These are phyloP conservation scores for Geosmithia flava DNA, from an alignment of 2,329 filamentous ascomycete genomes.

Conservation along the genomic window DNA sequence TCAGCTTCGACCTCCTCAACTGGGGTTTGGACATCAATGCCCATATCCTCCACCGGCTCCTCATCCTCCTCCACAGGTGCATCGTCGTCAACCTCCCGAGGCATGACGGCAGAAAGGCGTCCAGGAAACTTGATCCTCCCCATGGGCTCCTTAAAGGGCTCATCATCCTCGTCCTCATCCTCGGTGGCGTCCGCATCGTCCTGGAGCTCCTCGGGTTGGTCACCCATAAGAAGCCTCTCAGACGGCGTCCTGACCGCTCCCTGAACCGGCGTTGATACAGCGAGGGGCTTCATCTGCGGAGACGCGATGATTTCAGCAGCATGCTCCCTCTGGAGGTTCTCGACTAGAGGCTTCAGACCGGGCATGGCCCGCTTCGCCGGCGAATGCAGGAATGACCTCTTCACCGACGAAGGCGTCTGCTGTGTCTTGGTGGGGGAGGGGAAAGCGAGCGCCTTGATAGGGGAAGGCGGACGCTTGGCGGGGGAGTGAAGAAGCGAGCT, in stretches of 20 bases:
- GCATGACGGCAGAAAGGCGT: constrained; percentile 30
- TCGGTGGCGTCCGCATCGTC: constrained; percentile 9
- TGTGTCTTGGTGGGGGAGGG: constrained; percentile 12
- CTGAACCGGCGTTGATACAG: constrained; percentile 16
- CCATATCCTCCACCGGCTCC: background rate
- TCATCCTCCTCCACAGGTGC: background rate
- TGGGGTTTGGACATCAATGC: background rate
- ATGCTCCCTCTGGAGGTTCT: constrained; percentile 10
- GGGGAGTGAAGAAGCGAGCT: constrained; percentile 32
- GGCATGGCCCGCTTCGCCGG: constrained; percentile 33
- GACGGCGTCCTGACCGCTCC: constrained; percentile 14
- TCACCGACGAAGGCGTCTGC: constrained; percentile 25
- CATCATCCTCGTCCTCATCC: constrained; percentile 11
- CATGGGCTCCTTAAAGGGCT: constrained; percentile 19
- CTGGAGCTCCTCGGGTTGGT: constrained; percentile 6
- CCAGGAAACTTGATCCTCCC: constrained; percentile 28
- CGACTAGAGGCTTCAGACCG: constrained; percentile 18
- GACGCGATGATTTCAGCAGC: constrained; percentile 11
- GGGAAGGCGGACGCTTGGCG: constrained; percentile 35
- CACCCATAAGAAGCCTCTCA: constrained; percentile 22
- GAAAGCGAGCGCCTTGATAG: constrained; percentile 24
- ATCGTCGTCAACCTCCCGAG: constrained; percentile 22
- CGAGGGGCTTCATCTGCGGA: constrained; percentile 22
- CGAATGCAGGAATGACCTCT: constrained; percentile 36
- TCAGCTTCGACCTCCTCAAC: background rate